Evolutionary conservation across 1,284 basidiomycete species (phyloP), one percentile per base, ranked within the genome.

Genomic region (Mycena sp.): DNA sequence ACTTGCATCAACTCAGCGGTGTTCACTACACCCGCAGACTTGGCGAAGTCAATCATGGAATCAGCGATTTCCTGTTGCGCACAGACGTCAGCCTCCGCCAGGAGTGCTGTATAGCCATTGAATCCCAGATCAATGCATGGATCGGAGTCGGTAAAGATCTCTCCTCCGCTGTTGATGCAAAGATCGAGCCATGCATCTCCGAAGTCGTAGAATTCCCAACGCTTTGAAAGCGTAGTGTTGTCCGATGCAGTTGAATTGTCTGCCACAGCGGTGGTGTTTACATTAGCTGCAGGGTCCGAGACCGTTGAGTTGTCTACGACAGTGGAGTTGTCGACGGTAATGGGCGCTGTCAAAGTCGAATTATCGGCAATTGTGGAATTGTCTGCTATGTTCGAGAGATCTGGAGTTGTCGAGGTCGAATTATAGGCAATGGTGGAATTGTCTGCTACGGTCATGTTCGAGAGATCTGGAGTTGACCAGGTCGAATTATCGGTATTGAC

Each of bases 1-100:
- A 79, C 77, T 14, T 77, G 72, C 63, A 83, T 80, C 61, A 84
- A 71, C 2, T 73, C 78, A 2, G 74, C 71, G 48, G 67, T 68
- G 73, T 83, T 83, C 11, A 61, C 72, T 41, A 83, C 73, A 16
- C 79, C 78, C 14, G 73, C 17, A 9, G 78, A 79, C 63, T 84
- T 83, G 29, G 82, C 81, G 53, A 81, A 84, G 51, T 76, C 75
- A 65, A 84, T 78, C 82, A 85, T 85, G 19, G 72, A 73, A 67
- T 85, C 83, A 4, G 82, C 81, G 52, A 78, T 76, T 62, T 79
- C 75, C 69, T 83, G 83, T 61, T 84, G 82, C 26, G 73, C 81
- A 68, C 82, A 84, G n/a, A 80, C 74, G 65, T 80, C 79, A 3
- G 80, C 79, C 40, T 77, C 73, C 37, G 79, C 80, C 38, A 80